phyloP scores from a whole-genome alignment of 2,329 filamentous ascomycete genomes.

The Podosphaera fusca region DNA sequence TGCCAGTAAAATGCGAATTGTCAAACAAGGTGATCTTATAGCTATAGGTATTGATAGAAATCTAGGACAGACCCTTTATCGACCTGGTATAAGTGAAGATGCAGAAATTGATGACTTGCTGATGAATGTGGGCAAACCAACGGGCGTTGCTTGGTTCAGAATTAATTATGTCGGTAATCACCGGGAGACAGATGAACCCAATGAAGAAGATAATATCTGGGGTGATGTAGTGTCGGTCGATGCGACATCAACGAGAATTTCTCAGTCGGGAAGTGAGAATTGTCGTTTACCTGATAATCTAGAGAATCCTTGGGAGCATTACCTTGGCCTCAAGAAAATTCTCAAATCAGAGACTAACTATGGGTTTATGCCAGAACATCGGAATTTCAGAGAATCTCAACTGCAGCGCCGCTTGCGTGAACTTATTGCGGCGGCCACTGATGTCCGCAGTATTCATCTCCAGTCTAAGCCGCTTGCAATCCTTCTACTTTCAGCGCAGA shows the following conservation, averaged over 20 bases:
- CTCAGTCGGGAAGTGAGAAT: conserved; percentile 72
- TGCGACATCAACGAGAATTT: conserved; percentile 66
- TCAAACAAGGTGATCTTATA: conserved; percentile 72
- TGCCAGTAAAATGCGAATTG: conserved; percentile 55
- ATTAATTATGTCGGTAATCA: conserved; percentile 48
- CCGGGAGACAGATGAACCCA: conserved; percentile 29
- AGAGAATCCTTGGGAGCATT: conserved; percentile 70
- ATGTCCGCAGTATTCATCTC: conserved; percentile 63
- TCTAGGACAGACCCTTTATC: conserved; percentile 60
- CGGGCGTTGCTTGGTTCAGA: conserved; percentile 72
- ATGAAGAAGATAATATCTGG: conserved; percentile 50
- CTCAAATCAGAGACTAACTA: conserved; percentile 26
- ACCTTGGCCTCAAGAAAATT: conserved; percentile 51
- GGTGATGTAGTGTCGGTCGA: conserved; percentile 72
- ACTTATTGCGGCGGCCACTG: conserved; percentile 71
- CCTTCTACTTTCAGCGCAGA: conserved; percentile 72
- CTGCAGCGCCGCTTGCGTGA: conserved; percentile 55
- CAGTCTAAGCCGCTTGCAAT: conserved; percentile 75
- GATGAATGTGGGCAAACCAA: conserved; percentile 15
- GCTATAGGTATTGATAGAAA: conserved; percentile 74
- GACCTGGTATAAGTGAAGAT: conserved; percentile 33
- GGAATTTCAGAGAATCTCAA: conserved; percentile 29
- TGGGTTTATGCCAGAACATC: conserved; percentile 21
- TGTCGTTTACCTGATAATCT: conserved; percentile 56
- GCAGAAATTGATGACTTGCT: conserved; percentile 47